Evolutionary conservation across 2,329 filamentous ascomycete species (phyloP).

Genomic region (Xylaria sp.): DNA sequence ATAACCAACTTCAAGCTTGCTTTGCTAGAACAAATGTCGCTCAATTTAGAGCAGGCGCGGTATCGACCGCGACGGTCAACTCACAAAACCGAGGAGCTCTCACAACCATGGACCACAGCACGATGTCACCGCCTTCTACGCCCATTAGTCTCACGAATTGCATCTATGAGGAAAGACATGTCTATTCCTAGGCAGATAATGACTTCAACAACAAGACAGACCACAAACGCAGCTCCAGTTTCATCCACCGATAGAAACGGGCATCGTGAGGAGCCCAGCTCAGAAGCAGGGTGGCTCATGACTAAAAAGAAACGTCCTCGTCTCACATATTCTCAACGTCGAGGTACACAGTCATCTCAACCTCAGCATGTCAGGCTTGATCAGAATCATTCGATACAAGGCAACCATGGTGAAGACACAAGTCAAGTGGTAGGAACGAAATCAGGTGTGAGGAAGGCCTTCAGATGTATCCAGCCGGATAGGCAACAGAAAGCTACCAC

Average conservation of each 20-base stretch:
- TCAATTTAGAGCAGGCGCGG: constrained; percentile 36
- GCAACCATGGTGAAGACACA: background rate
- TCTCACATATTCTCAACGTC: constrained; percentile 49
- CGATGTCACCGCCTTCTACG: constrained; percentile 58
- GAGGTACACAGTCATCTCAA: constrained; percentile 24
- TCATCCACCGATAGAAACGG: constrained; percentile 4
- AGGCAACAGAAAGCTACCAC: constrained; percentile 18
- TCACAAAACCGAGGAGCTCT: constrained; percentile 36
- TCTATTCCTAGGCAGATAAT: constrained; percentile 13
- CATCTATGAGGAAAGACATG: constrained; percentile 53
- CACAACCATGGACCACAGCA: constrained; percentile 55
- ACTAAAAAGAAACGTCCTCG: constrained; percentile 49
- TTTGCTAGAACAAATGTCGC: constrained; percentile 35
- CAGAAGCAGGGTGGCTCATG: constrained; percentile 42
- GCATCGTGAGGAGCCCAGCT: constrained; percentile 24
- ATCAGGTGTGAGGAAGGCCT: constrained; percentile 34
- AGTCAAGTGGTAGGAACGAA: constrained; percentile 18
- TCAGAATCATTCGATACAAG: constrained; percentile 7
- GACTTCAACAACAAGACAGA: constrained; percentile 5
- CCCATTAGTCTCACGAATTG: constrained; percentile 56
- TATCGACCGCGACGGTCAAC: constrained; percentile 40
- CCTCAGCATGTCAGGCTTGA: background rate
- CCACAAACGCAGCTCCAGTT: constrained; percentile 10
- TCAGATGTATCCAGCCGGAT: constrained; percentile 36
- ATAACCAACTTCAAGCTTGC: constrained; percentile 18